Evolutionary conservation across 345 rosid species (phyloP), one percentile per base, ranked within the genome.

Genomic region (Cardamine resedifolia): DNA sequence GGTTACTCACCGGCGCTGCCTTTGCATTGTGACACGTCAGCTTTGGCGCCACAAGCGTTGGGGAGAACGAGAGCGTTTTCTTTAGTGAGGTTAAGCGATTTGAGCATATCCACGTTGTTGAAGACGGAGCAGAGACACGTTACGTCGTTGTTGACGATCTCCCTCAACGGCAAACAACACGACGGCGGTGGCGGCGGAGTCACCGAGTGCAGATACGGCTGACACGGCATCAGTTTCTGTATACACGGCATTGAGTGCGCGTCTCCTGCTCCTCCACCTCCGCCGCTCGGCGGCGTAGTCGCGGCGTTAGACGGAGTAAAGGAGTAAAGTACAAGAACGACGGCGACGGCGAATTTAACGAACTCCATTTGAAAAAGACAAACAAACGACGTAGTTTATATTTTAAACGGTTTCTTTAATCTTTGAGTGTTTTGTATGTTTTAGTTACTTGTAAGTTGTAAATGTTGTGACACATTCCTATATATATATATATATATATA

Each of bases 211-310:
- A 83, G 49, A 63, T 66, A 84, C 1, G 83, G 76, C 47, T 86
- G 75, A 78, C 93, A 90, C 2, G 93, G 88, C 39, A 88, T 62
- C n/a, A 90, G 71, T 43, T 80, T 80, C 64, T 77, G 72, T 59
- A 86, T 14, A 68, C 96, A 88, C 7, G 78, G 58, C 77, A 74
- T 5, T 4, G 79, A 12, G 11, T 64, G 21, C 6, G 81, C 52
- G 11, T 66, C 77, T 51, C 72, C 76, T 20, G 49, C 79, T 14
- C 55, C 60, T 19, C 61, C 38, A 0, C 38, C 67, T 5, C 68
- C 68, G 0, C 52, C 58, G 15, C 38, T 64, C 16, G 72, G 50
- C 36, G 72, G 68, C 10, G 71, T 4, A 38, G 49, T 30, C 0
- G 61, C 68, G 10, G 71, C 61, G 3, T 38, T 64, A 16, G 68